Base-by-base conservation (phyloP, 306 rosid species). In the Acacia confusa region DNA sequence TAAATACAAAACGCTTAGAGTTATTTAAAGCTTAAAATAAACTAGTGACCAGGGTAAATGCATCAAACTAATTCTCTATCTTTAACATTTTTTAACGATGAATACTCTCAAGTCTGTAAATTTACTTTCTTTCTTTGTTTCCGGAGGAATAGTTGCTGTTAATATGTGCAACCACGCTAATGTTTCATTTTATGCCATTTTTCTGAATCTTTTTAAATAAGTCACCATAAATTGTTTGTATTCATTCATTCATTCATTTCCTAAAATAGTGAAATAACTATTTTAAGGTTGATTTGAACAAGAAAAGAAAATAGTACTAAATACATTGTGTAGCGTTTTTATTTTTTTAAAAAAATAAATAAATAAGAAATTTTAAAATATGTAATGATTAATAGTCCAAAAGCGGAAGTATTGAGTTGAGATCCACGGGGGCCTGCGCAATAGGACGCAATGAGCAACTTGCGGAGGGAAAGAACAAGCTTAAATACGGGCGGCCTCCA, bases 401-500 rank as follows among this genome's bases (percentile, higher is more conserved):
- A 24, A 0, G 24, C 28, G 15, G 40, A 45, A 4, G n/a, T 69
- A 2, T 27, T 8, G 25, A 3, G 24, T 0, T 43, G 57, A 70
- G n/a, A 24, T 24, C 57, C 74, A 41, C 3, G 10, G 74, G 52
- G 52, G 11, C 53, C 74, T 4, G 65, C 52, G 7, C 16, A 4
- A 9, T 22, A 20, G 64, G 60, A 17, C 27, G 75, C n/a, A 68
- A 47, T 24, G 22, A 1, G 44, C 30, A 28, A 2, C 2, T 6
- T 0, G 36, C 25, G 78, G 79, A 36, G 80, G 71, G 78, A 36
- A 43, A 27, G 3, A 30, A 61, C 11, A 25, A 64, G 83, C 83
- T 81, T 85, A 85, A 85, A 85, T 85, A 78, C 53, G 0, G 17
- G 55, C 41, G 27, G 1, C 36, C 2, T 1, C 2, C 5, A 13